phyloP scores from a whole-genome alignment of 2,329 filamentous ascomycete species.

The Alternaria triticina region DNA sequence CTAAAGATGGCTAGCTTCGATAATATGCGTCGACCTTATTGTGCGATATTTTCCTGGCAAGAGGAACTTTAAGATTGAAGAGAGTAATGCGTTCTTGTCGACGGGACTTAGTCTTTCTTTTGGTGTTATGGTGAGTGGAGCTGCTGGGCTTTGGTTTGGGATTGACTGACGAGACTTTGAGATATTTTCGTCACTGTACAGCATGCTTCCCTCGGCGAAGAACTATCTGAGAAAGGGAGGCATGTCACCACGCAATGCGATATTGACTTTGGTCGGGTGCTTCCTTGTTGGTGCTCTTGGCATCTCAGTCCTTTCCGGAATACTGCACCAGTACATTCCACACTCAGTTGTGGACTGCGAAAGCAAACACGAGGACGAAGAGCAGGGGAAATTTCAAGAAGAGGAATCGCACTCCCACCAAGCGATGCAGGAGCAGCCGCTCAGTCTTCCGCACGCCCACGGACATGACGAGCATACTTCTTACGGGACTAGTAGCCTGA shows the following conservation, averaged over 20 bases:
- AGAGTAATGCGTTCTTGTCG: conserved; percentile 87
- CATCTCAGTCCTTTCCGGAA: conserved; percentile 74
- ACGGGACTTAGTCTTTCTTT: conserved; percentile 91
- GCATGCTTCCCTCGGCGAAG: conserved; percentile 88
- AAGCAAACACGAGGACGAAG: conserved; percentile 69
- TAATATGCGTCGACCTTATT: conserved; percentile 86
- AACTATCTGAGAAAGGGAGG: conserved; percentile 75
- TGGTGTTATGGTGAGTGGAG: conserved; percentile 81
- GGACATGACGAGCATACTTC: conserved; percentile 22
- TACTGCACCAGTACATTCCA: conserved; percentile 76
- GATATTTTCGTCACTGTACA: conserved; percentile 91
- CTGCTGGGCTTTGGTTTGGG: no score
- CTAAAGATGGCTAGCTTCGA: conserved; percentile 63
- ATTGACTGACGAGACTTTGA: conserved; percentile 49
- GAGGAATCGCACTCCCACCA: conserved; percentile 23
- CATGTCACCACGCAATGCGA: conserved; percentile 70
- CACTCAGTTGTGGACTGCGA: conserved; percentile 83
- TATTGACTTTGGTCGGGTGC: conserved; percentile 70
- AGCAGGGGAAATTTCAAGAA: conserved; percentile 42
- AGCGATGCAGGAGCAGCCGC: conserved; percentile 30
- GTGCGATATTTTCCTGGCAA: conserved; percentile 75
- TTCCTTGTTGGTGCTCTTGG: conserved; percentile 76
- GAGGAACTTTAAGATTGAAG: conserved; percentile 82
- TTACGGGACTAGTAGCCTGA: conserved; percentile 26
- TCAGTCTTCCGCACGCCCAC: conserved; percentile 14